Base-by-base conservation (phyloP, 495 filamentous ascomycete genomes). In the Aspergillus cristatus region DNA sequence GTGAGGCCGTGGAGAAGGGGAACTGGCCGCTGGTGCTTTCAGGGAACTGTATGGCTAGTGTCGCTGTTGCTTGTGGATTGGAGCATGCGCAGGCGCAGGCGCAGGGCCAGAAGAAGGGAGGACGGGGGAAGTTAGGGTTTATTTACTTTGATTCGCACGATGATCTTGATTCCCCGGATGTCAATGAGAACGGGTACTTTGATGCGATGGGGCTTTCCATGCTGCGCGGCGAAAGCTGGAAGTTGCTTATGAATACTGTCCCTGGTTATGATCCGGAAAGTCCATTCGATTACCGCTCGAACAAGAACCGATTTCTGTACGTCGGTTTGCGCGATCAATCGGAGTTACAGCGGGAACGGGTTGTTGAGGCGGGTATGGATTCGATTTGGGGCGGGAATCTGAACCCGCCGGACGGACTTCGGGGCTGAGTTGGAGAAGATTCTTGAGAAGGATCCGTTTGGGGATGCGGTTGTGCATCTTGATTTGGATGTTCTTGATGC, bases 141-240 rank as follows among this genome's bases (percentile, higher is more conserved):
- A 43, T 55, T 8, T 55, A 51, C 17, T 55, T 55, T 29, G 48
- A 55, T 14, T 48, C 45, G 5, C 52, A 55, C 32, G 52, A 55
- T 29, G 51, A 55, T 25, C 46, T 55, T 14, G 52, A 55, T 28
- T 55, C 48, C 0, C 48, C 48, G 1, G 48, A 50, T 30, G 48
- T 55, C n/a, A 49, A 51, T 14, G 43, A 55, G 20, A 55, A 55
- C 18, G 52, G 52, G 0, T 51, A 55, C 18, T 37, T 55, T 15
- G 48, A 52, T 33, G 47, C 44, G 1, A 50, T 56, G 49, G 53
- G 53, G 6, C 42, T 53, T 2, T 53, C 49, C 7, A 53, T 56
- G 53, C 40, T 56, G 6, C 49, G 53, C n/a, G 50, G 48, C 5
- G 47, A 57, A 29, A 51, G 45, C 36, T 57, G 50, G 48, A 47